Evolutionary conservation across 2,329 filamentous ascomycete species (phyloP).

Genomic region (Trichoderma sp.): DNA sequence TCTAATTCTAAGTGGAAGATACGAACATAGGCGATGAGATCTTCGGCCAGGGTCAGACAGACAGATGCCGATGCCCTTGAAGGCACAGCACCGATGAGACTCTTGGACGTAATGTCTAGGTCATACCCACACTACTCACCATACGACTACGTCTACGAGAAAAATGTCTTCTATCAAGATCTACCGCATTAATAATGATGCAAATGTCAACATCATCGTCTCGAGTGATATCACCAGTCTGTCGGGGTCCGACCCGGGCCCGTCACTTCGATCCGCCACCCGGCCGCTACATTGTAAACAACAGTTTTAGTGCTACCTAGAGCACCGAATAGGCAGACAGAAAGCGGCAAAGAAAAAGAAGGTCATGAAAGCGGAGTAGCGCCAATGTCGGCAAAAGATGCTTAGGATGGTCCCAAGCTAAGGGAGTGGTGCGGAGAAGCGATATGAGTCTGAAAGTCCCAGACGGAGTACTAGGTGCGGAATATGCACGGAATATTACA

Average conservation of each 20-base stretch:
- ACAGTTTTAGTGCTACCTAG: not conserved
- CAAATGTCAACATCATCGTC: not conserved
- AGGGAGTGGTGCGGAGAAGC: not conserved
- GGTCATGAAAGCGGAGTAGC: not conserved
- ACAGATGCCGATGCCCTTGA: not conserved
- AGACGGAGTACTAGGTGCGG: not conserved
- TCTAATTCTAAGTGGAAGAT: not conserved
- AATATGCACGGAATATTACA: not conserved
- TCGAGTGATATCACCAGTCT: not conserved
- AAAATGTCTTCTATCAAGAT: not conserved
- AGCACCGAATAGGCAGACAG: not conserved
- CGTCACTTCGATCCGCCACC: not conserved
- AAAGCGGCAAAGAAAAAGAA: not conserved
- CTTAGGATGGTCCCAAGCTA: not conserved
- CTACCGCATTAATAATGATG: not conserved
- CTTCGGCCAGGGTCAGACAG: not conserved
- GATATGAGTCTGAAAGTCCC: not conserved
- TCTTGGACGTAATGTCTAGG: not conserved
- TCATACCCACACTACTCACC: not conserved
- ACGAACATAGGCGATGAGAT: not conserved
- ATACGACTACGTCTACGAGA: not conserved
- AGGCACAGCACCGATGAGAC: not conserved
- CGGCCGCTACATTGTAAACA: not conserved
- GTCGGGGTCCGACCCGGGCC: constrained; percentile 11
- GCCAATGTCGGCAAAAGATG: not conserved